Base-by-base conservation (phyloP, 306 rosid species). In the Comarum palustre region DNA sequence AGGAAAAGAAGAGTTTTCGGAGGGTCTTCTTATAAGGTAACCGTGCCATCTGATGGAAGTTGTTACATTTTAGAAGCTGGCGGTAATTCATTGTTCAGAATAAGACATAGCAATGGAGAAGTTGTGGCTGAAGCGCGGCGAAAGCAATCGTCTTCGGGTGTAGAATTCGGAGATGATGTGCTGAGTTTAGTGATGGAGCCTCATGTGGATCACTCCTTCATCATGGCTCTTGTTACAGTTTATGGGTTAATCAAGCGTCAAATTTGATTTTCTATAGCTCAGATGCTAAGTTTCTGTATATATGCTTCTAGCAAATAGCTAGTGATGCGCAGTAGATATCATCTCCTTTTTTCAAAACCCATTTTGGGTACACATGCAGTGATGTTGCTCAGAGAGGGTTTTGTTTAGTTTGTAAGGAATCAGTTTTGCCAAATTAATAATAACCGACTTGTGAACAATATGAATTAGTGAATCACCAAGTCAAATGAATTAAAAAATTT, bases 171-270 rank as follows among this genome's bases (percentile, higher is more conserved):
- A 70, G 72, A 67, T 72, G 87, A 84, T 77, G 87, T 84, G 0
- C 24, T 81, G 69, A 74, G 71, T 69, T 67, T 84, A 62, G 70
- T 55, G 45, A 63, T 78, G 74, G 74, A 78, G 72, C 68, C 76
- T 50, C 39, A 67, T 66, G 39, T 54, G 19, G 85, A 84, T 59
- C 85, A 78, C 48, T 77, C 87, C 42, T 79, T 84, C 0, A 38
- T 81, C 51, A 71, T 78, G 81, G 87, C 85, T 22, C 79, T 84
- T 52, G 71, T 78, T 29, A 81, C 74, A 45, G 83, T 81, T 7
- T 78, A 81, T 71, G 81, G 77, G 52, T 66, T 78, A 45, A 74
- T 80, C 11, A 68, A 57, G 10, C 64, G 22, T 45, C 60, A 58
- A 38, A 22, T 71, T 36, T 71, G 65, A 69, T 27, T 8, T 36